Percentiles rank a stretch among this genome's conserved stretches.
Evolutionary conservation across 148 eudicot genomes (phyloP).

Genomic region (Nepenthes gracilis): DNA sequence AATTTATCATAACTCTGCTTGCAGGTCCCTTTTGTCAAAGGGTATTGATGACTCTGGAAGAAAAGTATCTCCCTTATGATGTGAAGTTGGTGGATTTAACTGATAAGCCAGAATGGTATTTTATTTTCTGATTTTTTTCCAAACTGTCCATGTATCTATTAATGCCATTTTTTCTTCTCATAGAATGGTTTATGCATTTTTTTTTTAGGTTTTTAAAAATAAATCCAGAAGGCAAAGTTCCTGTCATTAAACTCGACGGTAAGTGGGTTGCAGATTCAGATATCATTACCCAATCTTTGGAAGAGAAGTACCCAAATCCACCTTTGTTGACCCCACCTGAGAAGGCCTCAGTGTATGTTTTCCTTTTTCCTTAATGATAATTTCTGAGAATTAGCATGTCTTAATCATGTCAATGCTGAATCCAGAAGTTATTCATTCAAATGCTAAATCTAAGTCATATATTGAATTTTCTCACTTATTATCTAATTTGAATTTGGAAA

Average conservation of each 20-base stretch:
- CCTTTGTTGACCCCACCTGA: slow-evolving; percentile 72
- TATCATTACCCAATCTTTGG: slow-evolving; percentile 62
- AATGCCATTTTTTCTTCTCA: not conserved
- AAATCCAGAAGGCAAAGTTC: slow-evolving; percentile 92
- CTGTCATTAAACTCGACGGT: slow-evolving; percentile 72
- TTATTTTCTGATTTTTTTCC: not conserved
- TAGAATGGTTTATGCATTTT: not conserved
- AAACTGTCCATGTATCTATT: not conserved
- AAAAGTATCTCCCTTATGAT: slow-evolving; percentile 80
- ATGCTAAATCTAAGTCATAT: no score
- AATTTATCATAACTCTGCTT: slow-evolving; percentile 2
- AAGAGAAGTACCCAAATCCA: slow-evolving; percentile 80
- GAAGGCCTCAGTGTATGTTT: slow-evolving; percentile 63
- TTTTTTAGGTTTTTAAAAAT: slow-evolving; percentile 54
- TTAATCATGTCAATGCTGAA: no score
- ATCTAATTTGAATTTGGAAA: no score
- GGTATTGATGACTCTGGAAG: slow-evolving; percentile 80
- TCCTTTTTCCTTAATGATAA: not conserved
- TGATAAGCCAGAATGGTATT: slow-evolving; percentile 81
- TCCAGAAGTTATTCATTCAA: no score
- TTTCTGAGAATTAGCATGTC: not conserved
- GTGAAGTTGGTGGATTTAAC: slow-evolving; percentile 59
- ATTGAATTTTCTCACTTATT: no score
- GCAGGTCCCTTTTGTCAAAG: slow-evolving; percentile 88
- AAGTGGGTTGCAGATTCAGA: slow-evolving; percentile 94